Evolutionary conservation across 352 stramenopile species (phyloP), one percentile per base, ranked within the genome.

Genomic region (Pythium vanterpoolii): DNA sequence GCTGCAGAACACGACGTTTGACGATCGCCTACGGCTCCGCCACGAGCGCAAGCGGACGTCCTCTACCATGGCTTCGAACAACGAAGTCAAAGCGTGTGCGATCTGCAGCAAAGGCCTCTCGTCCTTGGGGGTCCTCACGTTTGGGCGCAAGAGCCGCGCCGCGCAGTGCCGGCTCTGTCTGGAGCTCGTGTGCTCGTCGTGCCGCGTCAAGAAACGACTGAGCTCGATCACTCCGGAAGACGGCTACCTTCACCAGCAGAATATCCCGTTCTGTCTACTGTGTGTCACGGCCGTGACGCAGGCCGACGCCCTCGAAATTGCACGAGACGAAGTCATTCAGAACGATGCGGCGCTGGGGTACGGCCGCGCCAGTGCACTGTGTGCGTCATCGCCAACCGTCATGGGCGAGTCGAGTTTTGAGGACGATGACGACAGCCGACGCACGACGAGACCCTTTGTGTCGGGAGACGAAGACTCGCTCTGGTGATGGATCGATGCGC

Each of bases 141-240:
- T 69, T n/a, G 62, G 62, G 1, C 28, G n/a, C 4, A 54, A 46
- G 44, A 49, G 33, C 39, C 19, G 52, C 11, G 51, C 43, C 11
- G 31, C 13, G 14, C 62, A 62, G 45, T 70, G 62, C 43, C 49
- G 50, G 18, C 56, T 70, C 16, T 70, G 62, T 55, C 24, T 70
- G 2, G 34, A 65, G 18, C 16, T 42, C 23, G 50, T 70, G 27
- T 70, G 62, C 26, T 65, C 56, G 44, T 36, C 48, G 10, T 70
- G 62, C 26, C 62, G 62, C 42, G 50, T 70, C 4, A 70, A 70
- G 51, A 62, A 70, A 43, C 44, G 48, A 1, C 46, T 70, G 13
- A 70, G 62, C 45, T 42, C 47, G 9, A 60, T 70, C 9, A 42
- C 33, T 9, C 62, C 54, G 4, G 36, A 52, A 9, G 56, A 70